phyloP scores from a whole-genome alignment of 495 filamentous ascomycete genomes.

The Chaetomium fimeti region DNA sequence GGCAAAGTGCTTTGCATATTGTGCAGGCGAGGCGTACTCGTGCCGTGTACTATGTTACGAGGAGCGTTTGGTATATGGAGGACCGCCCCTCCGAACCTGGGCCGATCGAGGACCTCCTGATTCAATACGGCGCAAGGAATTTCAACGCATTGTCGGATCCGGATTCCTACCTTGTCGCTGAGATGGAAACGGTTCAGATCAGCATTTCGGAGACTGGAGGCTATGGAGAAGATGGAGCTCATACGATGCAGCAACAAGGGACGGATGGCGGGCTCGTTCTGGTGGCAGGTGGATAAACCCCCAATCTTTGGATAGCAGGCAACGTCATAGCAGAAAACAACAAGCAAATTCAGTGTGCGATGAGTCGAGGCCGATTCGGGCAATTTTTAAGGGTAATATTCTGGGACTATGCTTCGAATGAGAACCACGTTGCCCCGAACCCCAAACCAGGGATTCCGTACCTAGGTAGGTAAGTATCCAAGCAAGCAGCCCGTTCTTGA shows the following conservation, averaged over 20 bases:
- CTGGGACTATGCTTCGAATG: neutral
- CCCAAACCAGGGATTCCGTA: neutral
- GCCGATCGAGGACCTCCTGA: neutral
- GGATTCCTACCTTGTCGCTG: no score
- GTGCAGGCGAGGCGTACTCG: no score
- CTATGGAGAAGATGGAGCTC: no score
- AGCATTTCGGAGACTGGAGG: neutral
- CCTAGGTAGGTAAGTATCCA: no score
- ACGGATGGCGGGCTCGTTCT: neutral
- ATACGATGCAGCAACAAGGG: neutral
- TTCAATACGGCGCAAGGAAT: neutral
- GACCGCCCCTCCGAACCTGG: neutral
- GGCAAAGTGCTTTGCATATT: slow-evolving; percentile 4
- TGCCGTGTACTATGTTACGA: neutral
- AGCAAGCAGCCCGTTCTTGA: neutral
- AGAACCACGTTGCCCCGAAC: neutral
- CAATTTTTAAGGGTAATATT: no score
- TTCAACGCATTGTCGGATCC: neutral
- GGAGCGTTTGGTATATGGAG: neutral
- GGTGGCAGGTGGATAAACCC: no score
- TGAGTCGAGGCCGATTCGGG: no score
- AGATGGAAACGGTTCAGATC: neutral
- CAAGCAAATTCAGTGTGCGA: no score
- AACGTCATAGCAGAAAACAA: no score
- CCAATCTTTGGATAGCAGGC: no score